These are phyloP conservation scores for Ascochyta clinopodiicola DNA, from an alignment of 2,329 filamentous ascomycete species.

Conservation along the genomic window DNA sequence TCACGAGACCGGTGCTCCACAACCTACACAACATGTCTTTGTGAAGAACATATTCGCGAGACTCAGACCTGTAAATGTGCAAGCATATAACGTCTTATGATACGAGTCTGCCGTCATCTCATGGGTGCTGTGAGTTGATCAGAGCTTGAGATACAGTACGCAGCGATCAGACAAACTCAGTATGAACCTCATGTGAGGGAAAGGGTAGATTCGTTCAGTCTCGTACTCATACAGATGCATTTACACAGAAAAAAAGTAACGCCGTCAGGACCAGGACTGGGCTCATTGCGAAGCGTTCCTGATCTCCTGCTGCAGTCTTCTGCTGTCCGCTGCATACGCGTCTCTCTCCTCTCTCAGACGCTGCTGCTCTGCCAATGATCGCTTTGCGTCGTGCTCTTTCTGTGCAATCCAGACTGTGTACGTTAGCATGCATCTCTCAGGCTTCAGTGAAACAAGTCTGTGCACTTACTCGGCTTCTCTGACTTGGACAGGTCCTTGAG, in stretches of 20 bases:
- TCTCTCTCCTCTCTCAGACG: slow-evolving; percentile 41
- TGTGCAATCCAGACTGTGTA: slow-evolving; percentile 44
- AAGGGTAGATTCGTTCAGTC: slow-evolving; percentile 21
- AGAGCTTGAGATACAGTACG: neutral
- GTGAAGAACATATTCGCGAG: too few relatives aligned
- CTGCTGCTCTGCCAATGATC: slow-evolving; percentile 35
- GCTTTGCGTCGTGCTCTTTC: slow-evolving; percentile 43
- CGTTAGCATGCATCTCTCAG: slow-evolving; percentile 14
- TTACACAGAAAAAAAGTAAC: slow-evolving; percentile 16
- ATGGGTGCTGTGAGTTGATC: neutral
- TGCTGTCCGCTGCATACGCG: slow-evolving; percentile 38
- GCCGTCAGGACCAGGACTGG: neutral
- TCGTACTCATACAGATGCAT: slow-evolving; percentile 24
- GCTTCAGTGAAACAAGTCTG: neutral
- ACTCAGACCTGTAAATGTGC: neutral
- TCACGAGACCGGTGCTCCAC: slow-evolving; percentile 26
- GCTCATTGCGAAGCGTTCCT: slow-evolving; percentile 38
- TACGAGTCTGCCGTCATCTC: neutral
- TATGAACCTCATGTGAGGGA: neutral
- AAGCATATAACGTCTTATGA: neutral
- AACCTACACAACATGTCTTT: neutral
- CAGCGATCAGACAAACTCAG: neutral
- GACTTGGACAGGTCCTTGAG: slow-evolving; percentile 91
- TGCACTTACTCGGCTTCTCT: slow-evolving; percentile 80
- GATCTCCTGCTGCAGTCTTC: slow-evolving; percentile 44